Percentiles rank a stretch among this genome's conserved stretches.
Conservation (phyloP, 2,329 filamentous ascomycete species). For the Xylaria arbuscula region DNA sequence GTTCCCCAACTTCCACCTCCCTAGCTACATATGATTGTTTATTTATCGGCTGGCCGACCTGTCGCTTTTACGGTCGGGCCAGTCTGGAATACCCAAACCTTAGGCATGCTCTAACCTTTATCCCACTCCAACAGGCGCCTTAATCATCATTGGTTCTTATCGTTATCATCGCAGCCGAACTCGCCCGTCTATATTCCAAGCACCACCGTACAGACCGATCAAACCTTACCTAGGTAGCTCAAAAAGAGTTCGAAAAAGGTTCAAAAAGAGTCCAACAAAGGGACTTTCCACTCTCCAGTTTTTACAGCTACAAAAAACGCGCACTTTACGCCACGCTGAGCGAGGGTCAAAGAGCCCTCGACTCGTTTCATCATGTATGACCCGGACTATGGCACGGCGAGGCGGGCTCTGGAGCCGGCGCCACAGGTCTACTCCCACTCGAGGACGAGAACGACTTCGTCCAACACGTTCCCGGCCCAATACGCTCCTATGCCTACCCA, state of each 20-base stretch:
- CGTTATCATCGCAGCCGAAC: slow-evolving; percentile 10
- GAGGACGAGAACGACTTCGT: slow-evolving; percentile 67
- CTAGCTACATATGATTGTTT: slow-evolving; percentile 9
- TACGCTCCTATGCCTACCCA: slow-evolving; percentile 48
- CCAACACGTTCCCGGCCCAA: slow-evolving; percentile 59
- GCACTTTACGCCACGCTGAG: slow-evolving; percentile 29
- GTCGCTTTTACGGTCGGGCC: background rate
- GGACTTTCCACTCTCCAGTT: slow-evolving; percentile 2
- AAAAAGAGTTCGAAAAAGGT: slow-evolving; percentile 25
- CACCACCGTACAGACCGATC: background rate
- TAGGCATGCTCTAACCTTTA: slow-evolving; percentile 21
- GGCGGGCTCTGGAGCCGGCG: slow-evolving; percentile 48
- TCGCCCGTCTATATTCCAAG: slow-evolving; percentile 14
- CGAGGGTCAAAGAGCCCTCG: slow-evolving; percentile 26
- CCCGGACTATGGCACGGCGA: slow-evolving; percentile 47
- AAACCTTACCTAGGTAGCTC: slow-evolving; percentile 9
- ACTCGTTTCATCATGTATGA: slow-evolving; percentile 46
- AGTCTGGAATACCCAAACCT: slow-evolving; percentile 7
- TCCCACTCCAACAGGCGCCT: slow-evolving; percentile 7
- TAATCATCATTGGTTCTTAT: slow-evolving; percentile 16
- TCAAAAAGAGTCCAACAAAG: slow-evolving; percentile 24
- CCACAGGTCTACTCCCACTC: slow-evolving; percentile 62
- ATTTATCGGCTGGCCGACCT: slow-evolving; percentile 1
- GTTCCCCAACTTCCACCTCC: slow-evolving; percentile 9
- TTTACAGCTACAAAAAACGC: slow-evolving; percentile 12